Conservation (phyloP, 495 filamentous ascomycete species). For the Thozetella sp. region DNA sequence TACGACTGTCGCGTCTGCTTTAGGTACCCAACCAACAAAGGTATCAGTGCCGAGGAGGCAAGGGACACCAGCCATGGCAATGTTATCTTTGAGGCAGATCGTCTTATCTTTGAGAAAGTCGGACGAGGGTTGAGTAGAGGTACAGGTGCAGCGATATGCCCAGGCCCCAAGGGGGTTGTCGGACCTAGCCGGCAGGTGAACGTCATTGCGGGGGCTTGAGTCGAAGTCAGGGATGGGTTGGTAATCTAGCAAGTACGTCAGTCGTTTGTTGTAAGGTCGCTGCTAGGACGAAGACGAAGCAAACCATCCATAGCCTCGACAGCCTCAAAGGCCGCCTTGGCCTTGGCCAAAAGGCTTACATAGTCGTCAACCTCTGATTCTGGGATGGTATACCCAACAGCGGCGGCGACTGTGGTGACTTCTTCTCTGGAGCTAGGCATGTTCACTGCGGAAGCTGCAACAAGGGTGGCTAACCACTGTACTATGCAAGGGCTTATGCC, state of each 20-base stretch:
- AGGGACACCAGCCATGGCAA: conserved; percentile 31
- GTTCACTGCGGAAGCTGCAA: no score
- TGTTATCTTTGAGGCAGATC: conserved; percentile 38
- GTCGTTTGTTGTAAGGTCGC: no score
- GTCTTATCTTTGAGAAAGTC: conserved; percentile 28
- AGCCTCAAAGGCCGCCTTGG: no score
- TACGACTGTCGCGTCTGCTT: conserved; percentile 35
- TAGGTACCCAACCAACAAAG: conserved; percentile 33
- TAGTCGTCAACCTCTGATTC: no score
- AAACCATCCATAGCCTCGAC: no score
- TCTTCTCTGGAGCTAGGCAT: no score
- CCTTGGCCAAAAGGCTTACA: no score
- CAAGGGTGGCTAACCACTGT: no score
- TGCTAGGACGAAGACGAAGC: no score
- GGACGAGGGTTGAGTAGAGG: conserved; percentile 22
- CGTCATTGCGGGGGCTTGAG: conserved; percentile 23
- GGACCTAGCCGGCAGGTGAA: conserved; percentile 18
- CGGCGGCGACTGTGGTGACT: no score
- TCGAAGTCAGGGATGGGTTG: conserved; percentile 16
- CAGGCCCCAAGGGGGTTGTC: conserved; percentile 25
- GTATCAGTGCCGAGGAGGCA: conserved; percentile 35
- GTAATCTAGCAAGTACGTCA: conserved; percentile 1
- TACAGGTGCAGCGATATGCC: conserved; percentile 23
- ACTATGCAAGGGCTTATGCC: no score
- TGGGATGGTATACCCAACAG: no score